phyloP scores from a whole-genome alignment of 2,329 filamentous ascomycete species.

The Hypoxylon sp. region DNA sequence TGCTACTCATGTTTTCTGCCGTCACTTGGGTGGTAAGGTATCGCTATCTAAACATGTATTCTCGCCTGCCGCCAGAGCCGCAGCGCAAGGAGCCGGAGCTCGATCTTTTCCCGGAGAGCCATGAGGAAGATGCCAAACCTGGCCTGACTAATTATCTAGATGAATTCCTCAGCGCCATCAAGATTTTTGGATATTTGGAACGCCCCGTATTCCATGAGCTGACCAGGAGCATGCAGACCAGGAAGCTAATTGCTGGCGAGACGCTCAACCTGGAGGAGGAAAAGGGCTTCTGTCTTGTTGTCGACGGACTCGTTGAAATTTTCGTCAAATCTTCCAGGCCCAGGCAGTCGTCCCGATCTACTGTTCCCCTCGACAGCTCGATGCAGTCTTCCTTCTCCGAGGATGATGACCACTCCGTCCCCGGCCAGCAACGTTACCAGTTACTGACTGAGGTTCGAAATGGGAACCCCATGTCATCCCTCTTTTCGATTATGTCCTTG shows the following conservation, averaged over 20 bases:
- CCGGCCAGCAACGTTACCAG: slow-evolving; percentile 85
- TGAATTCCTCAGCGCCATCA: slow-evolving; percentile 97
- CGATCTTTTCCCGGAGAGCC: slow-evolving; percentile 91
- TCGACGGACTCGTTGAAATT: slow-evolving; percentile 95
- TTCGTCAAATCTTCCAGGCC: slow-evolving; percentile 86
- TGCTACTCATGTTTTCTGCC: slow-evolving; percentile 85
- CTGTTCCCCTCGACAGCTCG: slow-evolving; percentile 52
- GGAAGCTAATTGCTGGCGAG: slow-evolving; percentile 94
- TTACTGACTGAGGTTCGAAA: slow-evolving; percentile 97
- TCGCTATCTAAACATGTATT: slow-evolving; percentile 96
- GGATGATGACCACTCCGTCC: slow-evolving; percentile 68
- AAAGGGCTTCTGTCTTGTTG: slow-evolving; percentile 96
- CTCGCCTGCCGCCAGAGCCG: slow-evolving; percentile 89
- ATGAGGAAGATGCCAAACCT: slow-evolving; percentile 88
- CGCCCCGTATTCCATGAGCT: slow-evolving; percentile 97
- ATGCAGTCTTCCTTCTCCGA: slow-evolving; percentile 66
- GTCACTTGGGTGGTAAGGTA: slow-evolving; percentile 95
- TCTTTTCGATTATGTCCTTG: slow-evolving; percentile 95
- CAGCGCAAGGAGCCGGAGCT: slow-evolving; percentile 95
- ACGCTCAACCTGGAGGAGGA: slow-evolving; percentile 96
- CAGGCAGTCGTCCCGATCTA: slow-evolving; percentile 35
- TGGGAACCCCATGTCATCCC: slow-evolving; percentile 95
- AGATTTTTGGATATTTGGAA: slow-evolving; percentile 97
- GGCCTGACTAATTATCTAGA: slow-evolving; percentile 96
- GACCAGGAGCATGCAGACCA: slow-evolving; percentile 96